Evolutionary conservation across 371 early-diverging fungal genomes (phyloP).

Genomic region (Mucor racemosus): DNA sequence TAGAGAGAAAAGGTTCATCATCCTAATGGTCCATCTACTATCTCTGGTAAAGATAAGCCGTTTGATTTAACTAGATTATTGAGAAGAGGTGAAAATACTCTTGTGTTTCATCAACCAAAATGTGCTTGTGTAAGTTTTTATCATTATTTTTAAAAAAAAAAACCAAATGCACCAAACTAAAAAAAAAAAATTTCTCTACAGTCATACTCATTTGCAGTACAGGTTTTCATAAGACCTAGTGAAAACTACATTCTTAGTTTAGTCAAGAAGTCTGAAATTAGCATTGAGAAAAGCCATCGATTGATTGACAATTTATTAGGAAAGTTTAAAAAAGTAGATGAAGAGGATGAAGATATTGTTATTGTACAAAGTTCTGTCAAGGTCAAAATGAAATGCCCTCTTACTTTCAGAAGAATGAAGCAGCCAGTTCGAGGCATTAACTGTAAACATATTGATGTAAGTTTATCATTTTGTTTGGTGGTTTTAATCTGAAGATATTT

Average conservation of each 20-base stretch:
- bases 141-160: too few relatives aligned
- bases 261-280: constrained; percentile 6
- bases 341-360: constrained; percentile 44
- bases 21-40: neutral
- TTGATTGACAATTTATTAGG: constrained; percentile 32
- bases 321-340: neutral
- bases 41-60: constrained; percentile 43
- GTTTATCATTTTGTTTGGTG: neutral
- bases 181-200: constrained; percentile 3
- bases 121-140: constrained; percentile 44
- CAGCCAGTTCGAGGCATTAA: constrained; percentile 37
- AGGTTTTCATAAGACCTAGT: constrained; percentile 24
- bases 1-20: neutral
- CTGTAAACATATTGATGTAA: constrained; percentile 45
- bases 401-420: constrained; percentile 36
- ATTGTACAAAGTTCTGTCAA: constrained; percentile 33
- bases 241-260: constrained; percentile 25
- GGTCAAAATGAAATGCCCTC: constrained; percentile 42
- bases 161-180: too few relatives aligned
- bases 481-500: too few relatives aligned
- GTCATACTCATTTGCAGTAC: constrained; percentile 36
- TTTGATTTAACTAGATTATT: constrained; percentile 31
- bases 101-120: constrained; percentile 30
- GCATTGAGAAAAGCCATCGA: constrained; percentile 14
- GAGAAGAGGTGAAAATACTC: constrained; percentile 24